Base-by-base conservation (phyloP, 192 early-diverging fungal species). In the Entomortierella lignicola region DNA sequence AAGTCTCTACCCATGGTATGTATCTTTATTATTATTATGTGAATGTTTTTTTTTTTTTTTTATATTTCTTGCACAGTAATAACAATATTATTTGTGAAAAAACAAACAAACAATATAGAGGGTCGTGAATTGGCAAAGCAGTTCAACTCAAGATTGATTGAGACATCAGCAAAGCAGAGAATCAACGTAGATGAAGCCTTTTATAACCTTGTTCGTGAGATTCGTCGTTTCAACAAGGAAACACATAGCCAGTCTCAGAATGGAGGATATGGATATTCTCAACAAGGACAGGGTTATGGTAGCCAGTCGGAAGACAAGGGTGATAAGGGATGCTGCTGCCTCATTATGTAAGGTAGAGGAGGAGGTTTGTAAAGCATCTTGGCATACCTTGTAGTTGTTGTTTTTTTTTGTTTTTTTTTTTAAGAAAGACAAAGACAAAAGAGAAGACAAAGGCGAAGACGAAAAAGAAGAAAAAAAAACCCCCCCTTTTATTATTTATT, bases 181-280 rank as follows among this genome's bases (percentile, higher is more conserved):
- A 91, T 94, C 55, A 96, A 97, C 72, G 97, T 98, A 20, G 96
- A 98, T 58, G 95, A 97, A 63, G 89, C 92, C 0, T 98, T 96
- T 80, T 94, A 90, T 75, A 86, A 89, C 31, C 88, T 97, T 27
- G 96, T 98, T n/a, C 88, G 92, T 30, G 89, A 92, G 64, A 95
- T 97, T 55, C 85, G 94, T 66, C 88, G 90, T 63, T 91, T 89
- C 80, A 93, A 94, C 79, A 92, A 90, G 79, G 92, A 94, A 73
- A 85, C 83, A 43, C 80, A 85, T 54, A 86, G 81, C 75, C 85
- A 63, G 41, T 69, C 50, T 41, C 66, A 63, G 80, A 77, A 66
- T 47, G 74, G 77, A 34, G 81, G 56, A 6, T 69, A 63, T 20
- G 87, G 87, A 44, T 79, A 79, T 58, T 74, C 72, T 12, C 77